Conservation (phyloP, 768 basidiomycete genomes). For the Termitomyces sp. region DNA sequence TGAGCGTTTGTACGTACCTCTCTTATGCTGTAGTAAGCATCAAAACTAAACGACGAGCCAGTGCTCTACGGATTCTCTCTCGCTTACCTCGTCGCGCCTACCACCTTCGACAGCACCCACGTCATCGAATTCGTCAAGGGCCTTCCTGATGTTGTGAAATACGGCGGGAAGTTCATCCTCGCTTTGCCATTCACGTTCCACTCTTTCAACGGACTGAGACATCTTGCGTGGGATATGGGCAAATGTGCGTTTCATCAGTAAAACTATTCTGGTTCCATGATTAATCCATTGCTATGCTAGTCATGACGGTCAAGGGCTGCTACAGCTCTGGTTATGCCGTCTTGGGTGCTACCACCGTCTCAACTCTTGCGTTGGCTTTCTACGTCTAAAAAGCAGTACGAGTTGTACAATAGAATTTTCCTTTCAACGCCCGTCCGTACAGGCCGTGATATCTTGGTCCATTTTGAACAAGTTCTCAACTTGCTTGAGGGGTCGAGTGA, state of each 20-base stretch:
- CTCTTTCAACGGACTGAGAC: slow-evolving; percentile 84
- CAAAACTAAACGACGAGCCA: slow-evolving; percentile 22
- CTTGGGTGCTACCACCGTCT: slow-evolving; percentile 70
- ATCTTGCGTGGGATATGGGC: slow-evolving; percentile 86
- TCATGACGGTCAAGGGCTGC: slow-evolving; percentile 74
- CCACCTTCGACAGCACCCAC: slow-evolving; percentile 74
- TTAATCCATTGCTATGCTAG: slow-evolving; percentile 33
- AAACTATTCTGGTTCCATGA: background rate
- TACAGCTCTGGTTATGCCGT: slow-evolving; percentile 85
- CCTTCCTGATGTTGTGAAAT: slow-evolving; percentile 76
- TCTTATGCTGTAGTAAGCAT: background rate
- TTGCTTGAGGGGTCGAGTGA: too few species aligned
- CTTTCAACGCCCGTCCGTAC: background rate
- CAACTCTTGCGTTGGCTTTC: slow-evolving; percentile 69
- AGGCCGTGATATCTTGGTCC: background rate
- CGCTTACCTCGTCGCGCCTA: slow-evolving; percentile 81
- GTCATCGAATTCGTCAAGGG: slow-evolving; percentile 68
- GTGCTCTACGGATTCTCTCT: slow-evolving; percentile 88
- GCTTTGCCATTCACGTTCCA: slow-evolving; percentile 92
- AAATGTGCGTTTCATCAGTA: slow-evolving; percentile 52
- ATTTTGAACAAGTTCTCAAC: too few species aligned
- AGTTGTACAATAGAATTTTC: background rate
- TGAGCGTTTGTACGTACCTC: slow-evolving; percentile 66
- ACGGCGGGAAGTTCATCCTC: slow-evolving; percentile 70
- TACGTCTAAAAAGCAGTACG: slow-evolving; percentile 26